Evolutionary conservation across 352 stramenopile genomes (phyloP).

Genomic region (Pythium coloratum): DNA sequence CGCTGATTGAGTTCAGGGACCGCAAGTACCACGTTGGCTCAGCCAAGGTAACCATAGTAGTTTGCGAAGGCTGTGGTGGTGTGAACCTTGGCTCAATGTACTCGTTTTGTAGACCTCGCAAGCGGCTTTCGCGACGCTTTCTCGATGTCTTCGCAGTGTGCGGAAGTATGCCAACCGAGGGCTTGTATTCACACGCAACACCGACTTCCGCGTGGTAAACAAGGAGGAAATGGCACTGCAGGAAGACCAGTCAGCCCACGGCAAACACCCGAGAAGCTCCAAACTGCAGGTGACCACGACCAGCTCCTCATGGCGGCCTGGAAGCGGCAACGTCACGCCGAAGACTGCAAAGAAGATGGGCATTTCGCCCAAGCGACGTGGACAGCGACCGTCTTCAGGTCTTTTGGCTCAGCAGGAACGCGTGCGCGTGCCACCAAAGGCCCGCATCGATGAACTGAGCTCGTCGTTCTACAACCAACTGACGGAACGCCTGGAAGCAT

Average conservation of each 20-base stretch:
- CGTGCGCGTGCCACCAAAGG: slow-evolving; percentile 59
- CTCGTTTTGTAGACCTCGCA: slow-evolving; percentile 41
- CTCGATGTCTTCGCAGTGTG: slow-evolving; percentile 78
- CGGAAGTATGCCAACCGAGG: slow-evolving; percentile 74
- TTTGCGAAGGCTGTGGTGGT: neutral
- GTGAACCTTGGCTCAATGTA: neutral
- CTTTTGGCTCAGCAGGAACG: slow-evolving; percentile 67
- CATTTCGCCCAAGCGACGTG: slow-evolving; percentile 2
- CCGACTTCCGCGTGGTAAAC: slow-evolving; percentile 69
- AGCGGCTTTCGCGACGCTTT: slow-evolving; percentile 62
- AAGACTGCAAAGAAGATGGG: slow-evolving; percentile 34
- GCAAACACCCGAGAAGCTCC: slow-evolving; percentile 27
- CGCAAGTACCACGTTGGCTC: slow-evolving; percentile 76
- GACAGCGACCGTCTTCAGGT: slow-evolving; percentile 13
- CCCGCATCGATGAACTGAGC: slow-evolving; percentile 59
- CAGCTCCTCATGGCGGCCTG: slow-evolving; percentile 15
- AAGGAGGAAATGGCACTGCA: slow-evolving; percentile 55
- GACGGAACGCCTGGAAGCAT: slow-evolving; percentile 37
- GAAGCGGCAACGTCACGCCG: slow-evolving; percentile 34
- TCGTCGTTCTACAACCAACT: slow-evolving; percentile 66
- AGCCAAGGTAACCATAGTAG: slow-evolving; percentile 47
- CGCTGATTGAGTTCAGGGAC: slow-evolving; percentile 73
- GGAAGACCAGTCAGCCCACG: slow-evolving; percentile 35
- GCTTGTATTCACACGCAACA: slow-evolving; percentile 70
- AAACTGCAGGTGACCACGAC: slow-evolving; percentile 10